phyloP scores from a whole-genome alignment of 2,329 filamentous ascomycete species.

The Aspergillus luchuensis region DNA sequence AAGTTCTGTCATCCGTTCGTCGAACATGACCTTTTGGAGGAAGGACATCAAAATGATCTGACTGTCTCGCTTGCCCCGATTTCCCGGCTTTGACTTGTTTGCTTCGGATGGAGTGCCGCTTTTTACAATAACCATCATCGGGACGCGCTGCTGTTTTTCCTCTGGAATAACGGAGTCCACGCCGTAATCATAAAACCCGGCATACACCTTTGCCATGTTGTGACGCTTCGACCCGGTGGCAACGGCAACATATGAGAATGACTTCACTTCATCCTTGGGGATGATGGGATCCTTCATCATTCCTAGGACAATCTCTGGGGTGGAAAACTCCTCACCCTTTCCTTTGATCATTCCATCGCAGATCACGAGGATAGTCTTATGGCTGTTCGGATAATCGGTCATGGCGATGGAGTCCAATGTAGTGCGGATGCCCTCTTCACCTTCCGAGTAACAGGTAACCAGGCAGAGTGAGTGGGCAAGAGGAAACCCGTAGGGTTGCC shows the following conservation, averaged over 20 bases:
- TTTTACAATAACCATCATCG: slow-evolving; percentile 96
- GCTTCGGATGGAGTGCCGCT: slow-evolving; percentile 89
- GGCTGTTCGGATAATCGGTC: slow-evolving; percentile 98
- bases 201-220: slow-evolving; percentile 99
- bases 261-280: slow-evolving; percentile 76
- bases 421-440: slow-evolving; percentile 85
- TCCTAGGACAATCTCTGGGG: slow-evolving; percentile 82
- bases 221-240: slow-evolving; percentile 94
- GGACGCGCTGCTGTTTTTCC: slow-evolving; percentile 93
- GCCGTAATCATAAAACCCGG: slow-evolving; percentile 98
- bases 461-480: slow-evolving; percentile 91
- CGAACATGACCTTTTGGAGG: slow-evolving; percentile 99
- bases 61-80: slow-evolving; percentile 97
- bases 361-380: slow-evolving; percentile 94
- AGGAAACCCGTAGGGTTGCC: slow-evolving; percentile 95
- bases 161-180: slow-evolving; percentile 72
- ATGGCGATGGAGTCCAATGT: slow-evolving; percentile 95
- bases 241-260: slow-evolving; percentile 95
- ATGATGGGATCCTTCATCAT: slow-evolving; percentile 95
- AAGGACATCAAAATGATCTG: slow-evolving; percentile 99
- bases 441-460: slow-evolving; percentile 96
- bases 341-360: slow-evolving; percentile 99
- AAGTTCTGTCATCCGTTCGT: slow-evolving; percentile 98
- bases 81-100: slow-evolving; percentile 82
- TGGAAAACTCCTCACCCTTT: slow-evolving; percentile 80